Evolutionary conservation across 352 stramenopile species (phyloP).

Genomic region (Globisporangium acanthophoron): DNA sequence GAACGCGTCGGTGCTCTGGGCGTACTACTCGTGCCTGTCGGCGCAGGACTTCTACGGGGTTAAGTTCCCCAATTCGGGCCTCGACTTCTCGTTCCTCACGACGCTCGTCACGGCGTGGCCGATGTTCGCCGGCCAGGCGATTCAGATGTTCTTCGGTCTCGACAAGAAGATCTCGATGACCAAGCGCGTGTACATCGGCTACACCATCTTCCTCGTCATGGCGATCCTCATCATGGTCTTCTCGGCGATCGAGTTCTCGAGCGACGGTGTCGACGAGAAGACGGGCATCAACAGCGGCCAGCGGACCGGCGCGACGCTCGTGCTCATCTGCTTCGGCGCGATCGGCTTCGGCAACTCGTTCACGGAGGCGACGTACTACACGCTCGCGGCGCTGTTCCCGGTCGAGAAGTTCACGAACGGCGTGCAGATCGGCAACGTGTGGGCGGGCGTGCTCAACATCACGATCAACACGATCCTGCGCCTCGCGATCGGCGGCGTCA

Average conservation of each 20-base stretch:
- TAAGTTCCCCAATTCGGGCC: slow-evolving; percentile 38
- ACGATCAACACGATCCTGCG: slow-evolving; percentile 45
- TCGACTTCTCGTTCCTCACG: slow-evolving; percentile 68
- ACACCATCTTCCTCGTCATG: slow-evolving; percentile 47
- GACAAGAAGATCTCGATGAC: slow-evolving; percentile 49
- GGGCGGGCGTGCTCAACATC: slow-evolving; percentile 52
- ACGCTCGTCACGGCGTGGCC: slow-evolving; percentile 55
- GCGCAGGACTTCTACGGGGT: slow-evolving; percentile 59
- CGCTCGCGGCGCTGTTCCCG: slow-evolving; percentile 52
- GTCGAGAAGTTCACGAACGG: slow-evolving; percentile 62
- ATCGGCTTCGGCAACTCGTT: slow-evolving; percentile 60
- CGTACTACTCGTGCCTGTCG: slow-evolving; percentile 75
- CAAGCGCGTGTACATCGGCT: slow-evolving; percentile 42
- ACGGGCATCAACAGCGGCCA: neutral
- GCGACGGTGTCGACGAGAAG: neutral
- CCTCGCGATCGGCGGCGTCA: slow-evolving; percentile 39
- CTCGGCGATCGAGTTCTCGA: slow-evolving; percentile 41
- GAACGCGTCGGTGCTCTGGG: slow-evolving; percentile 65
- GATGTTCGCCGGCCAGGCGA: slow-evolving; percentile 37
- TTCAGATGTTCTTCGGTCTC: slow-evolving; percentile 57
- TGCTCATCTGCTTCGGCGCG: slow-evolving; percentile 45
- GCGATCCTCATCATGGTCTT: slow-evolving; percentile 62
- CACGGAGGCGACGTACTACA: slow-evolving; percentile 61
- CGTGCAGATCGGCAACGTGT: slow-evolving; percentile 60
- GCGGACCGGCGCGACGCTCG: slow-evolving; percentile 37